Percentiles rank a stretch among this genome's conserved stretches.
Conservation (phyloP, 2,329 filamentous ascomycete species). For the Tolypocladium pustulatum region DNA sequence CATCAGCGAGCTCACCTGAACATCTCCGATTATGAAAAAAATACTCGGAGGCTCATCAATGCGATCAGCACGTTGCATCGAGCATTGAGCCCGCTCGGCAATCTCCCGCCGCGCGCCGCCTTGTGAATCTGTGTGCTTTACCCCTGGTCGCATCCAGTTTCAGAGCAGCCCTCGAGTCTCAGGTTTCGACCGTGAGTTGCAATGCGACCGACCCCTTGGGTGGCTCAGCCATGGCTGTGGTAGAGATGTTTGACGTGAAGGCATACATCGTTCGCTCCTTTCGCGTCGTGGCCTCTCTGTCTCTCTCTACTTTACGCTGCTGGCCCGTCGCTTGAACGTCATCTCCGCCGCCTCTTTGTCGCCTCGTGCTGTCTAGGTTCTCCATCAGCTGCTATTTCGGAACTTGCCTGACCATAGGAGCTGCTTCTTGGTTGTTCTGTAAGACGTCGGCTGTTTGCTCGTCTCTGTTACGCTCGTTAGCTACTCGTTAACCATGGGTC, state of each 20-base stretch:
- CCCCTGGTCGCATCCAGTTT: not conserved
- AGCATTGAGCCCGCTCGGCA: not conserved
- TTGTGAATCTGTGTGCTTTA: not conserved
- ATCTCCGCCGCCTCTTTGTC: not conserved
- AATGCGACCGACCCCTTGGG: no score
- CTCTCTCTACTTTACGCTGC: not conserved
- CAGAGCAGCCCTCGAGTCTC: constrained; percentile 1
- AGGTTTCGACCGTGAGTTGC: not conserved
- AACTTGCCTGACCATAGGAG: not conserved
- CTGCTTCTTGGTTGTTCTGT: not conserved
- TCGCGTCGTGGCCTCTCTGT: not conserved
- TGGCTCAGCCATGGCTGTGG: not conserved
- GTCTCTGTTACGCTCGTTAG: not conserved
- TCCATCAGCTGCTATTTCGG: not conserved
- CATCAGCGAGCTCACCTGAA: not conserved
- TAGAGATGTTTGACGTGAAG: not conserved
- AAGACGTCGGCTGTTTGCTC: not conserved
- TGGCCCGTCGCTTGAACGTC: not conserved
- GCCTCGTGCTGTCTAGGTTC: not conserved
- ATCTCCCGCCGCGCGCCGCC: not conserved
- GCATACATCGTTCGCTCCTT: not conserved
- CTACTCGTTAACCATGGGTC: constrained; percentile 7
- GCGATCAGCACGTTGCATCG: not conserved
- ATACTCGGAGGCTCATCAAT: not conserved
- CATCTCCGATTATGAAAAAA: no score